phyloP scores from a whole-genome alignment of 1,139 yeast genomes.

The Yamadazyma conglobata region DNA sequence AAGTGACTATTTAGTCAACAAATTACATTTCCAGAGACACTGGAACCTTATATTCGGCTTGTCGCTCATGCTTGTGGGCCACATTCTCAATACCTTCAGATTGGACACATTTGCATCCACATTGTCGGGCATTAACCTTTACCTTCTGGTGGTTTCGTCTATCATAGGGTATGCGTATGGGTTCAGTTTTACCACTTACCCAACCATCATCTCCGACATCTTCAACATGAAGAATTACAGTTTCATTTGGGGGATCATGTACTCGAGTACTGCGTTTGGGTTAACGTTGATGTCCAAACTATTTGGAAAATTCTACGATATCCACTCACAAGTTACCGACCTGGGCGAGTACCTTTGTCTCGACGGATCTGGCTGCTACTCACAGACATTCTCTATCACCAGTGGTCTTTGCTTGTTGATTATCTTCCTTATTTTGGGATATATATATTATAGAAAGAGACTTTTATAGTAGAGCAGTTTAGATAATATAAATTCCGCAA shows the following conservation, averaged over 20 bases:
- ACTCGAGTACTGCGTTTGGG: slow-evolving; percentile 50
- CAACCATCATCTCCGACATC: slow-evolving; percentile 73
- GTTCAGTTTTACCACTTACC: slow-evolving; percentile 73
- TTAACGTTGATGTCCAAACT: slow-evolving; percentile 36
- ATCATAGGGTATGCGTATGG: slow-evolving; percentile 79
- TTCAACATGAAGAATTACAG: slow-evolving; percentile 73
- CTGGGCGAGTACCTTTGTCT: slow-evolving; percentile 35
- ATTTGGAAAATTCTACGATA: slow-evolving; percentile 40
- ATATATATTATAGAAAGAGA: slow-evolving; percentile 17
- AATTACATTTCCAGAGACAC: slow-evolving; percentile 53
- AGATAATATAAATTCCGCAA: too few relatives aligned
- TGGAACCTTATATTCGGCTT: slow-evolving; percentile 64
- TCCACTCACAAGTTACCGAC: slow-evolving; percentile 23
- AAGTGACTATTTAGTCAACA: slow-evolving; percentile 58
- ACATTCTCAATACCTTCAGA: slow-evolving; percentile 34
- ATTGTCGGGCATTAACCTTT: slow-evolving; percentile 29
- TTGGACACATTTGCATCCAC: slow-evolving; percentile 24
- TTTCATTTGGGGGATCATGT: slow-evolving; percentile 76
- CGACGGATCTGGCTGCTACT: slow-evolving; percentile 39
- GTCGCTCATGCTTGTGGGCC: slow-evolving; percentile 35
- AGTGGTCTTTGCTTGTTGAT: slow-evolving; percentile 25
- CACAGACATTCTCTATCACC: slow-evolving; percentile 35
- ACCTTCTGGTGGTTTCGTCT: slow-evolving; percentile 48
- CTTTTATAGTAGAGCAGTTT: too few relatives aligned
- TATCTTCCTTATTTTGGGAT: slow-evolving; percentile 20